These are phyloP conservation scores for Globisporangium perplexum DNA, from an alignment of 352 stramenopile genomes.

Conservation along the genomic window DNA sequence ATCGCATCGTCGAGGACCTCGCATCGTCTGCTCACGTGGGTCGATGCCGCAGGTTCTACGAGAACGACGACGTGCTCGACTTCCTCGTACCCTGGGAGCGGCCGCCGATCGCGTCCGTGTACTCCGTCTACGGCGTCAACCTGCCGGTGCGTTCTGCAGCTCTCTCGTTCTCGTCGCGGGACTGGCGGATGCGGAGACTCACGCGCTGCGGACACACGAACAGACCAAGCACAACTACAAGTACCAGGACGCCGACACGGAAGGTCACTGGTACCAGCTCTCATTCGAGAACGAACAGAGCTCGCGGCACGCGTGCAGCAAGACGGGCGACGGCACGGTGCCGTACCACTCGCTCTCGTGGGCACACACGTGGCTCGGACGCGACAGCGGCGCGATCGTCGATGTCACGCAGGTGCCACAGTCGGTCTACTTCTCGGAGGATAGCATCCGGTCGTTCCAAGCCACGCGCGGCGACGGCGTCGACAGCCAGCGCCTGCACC, in stretches of 20 bases:
- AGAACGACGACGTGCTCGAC: conserved; percentile 58
- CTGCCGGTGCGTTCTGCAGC: conserved; percentile 33
- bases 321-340: conserved; percentile 71
- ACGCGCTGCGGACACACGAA: background rate
- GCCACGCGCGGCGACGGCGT: conserved; percentile 23
- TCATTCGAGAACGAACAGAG: conserved; percentile 44
- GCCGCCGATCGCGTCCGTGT: conserved; percentile 68
- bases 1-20: too few species aligned
- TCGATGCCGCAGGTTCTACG: conserved; percentile 49
- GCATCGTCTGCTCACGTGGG: background rate
- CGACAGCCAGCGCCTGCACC: conserved; percentile 20
- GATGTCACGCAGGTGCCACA: conserved; percentile 70
- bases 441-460: conserved; percentile 45
- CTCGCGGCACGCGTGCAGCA: conserved; percentile 43
- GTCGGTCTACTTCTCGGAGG: conserved; percentile 61
- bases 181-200: too few species aligned
- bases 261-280: conserved; percentile 61
- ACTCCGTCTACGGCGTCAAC: conserved; percentile 75
- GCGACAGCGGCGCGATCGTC: conserved; percentile 29
- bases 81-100: conserved; percentile 52
- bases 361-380: conserved; percentile 66
- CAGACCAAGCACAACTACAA: conserved; percentile 72
- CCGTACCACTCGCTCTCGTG: conserved; percentile 78
- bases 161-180: background rate
- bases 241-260: conserved; percentile 46